Percentiles rank a stretch among this genome's conserved stretches.
phyloP scores from a whole-genome alignment of 805 yeast species.

The Pichia deserticola region DNA sequence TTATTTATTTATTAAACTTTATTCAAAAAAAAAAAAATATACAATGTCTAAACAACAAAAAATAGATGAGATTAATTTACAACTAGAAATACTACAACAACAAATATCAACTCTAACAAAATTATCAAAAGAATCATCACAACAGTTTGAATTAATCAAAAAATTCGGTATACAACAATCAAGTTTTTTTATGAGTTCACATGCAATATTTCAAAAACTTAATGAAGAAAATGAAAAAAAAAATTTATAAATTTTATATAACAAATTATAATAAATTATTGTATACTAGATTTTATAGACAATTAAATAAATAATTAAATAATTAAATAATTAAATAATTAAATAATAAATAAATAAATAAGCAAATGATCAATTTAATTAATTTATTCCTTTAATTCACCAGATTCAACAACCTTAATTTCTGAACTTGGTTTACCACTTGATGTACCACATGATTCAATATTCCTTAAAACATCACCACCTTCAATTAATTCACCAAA shows the following conservation, averaged over 20 bases:
- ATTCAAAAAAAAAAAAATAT: no score
- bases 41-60: slow-evolving; percentile 1
- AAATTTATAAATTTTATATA: no score
- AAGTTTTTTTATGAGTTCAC: slow-evolving; percentile 25
- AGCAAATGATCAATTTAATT: not conserved
- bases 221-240: slow-evolving; percentile 20
- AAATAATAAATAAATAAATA: not conserved
- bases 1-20: no score
- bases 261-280: no score
- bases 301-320: not conserved
- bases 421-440: slow-evolving; percentile 44
- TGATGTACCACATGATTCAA: slow-evolving; percentile 58
- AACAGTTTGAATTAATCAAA: slow-evolving; percentile 22
- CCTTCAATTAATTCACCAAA: slow-evolving; percentile 72
- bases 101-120: slow-evolving; percentile 17
- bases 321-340: not conserved
- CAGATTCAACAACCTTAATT: slow-evolving; percentile 50
- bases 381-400: slow-evolving; percentile 39
- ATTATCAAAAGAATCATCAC: slow-evolving; percentile 17
- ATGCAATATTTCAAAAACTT: slow-evolving; percentile 23
- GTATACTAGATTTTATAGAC: not conserved
- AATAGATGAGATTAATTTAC: slow-evolving; percentile 9
- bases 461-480: slow-evolving; percentile 66
- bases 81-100: slow-evolving; percentile 17
- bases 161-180: slow-evolving; percentile 24